phyloP scores from a whole-genome alignment of 1,139 yeast genomes.

The Lodderomyces orthopsilosis region DNA sequence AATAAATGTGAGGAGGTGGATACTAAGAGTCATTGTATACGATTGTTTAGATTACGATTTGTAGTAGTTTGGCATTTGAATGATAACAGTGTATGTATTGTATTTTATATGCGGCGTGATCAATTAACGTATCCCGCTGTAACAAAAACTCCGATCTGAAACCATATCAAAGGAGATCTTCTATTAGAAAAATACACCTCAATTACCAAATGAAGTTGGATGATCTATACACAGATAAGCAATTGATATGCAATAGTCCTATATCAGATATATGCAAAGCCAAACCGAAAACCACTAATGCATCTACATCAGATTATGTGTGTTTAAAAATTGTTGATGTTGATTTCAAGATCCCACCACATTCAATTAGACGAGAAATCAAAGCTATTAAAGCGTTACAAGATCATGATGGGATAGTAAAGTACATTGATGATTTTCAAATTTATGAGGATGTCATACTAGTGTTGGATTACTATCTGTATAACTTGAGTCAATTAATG shows the following conservation, averaged over 20 bases:
- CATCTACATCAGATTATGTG: slow-evolving; percentile 15
- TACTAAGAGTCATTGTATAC: background rate
- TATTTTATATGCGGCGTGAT: background rate
- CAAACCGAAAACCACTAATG: slow-evolving; percentile 11
- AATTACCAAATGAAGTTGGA: slow-evolving; percentile 9
- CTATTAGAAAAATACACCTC: background rate
- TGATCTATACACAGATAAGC: slow-evolving; percentile 18
- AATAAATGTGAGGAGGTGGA: background rate
- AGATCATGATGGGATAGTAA: slow-evolving; percentile 17
- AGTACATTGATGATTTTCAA: slow-evolving; percentile 22
- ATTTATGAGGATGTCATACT: slow-evolving; percentile 34
- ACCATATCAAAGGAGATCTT: background rate
- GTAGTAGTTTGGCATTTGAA: background rate
- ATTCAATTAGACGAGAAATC: slow-evolving; percentile 35
- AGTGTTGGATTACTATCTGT: slow-evolving; percentile 32
- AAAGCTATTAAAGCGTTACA: slow-evolving; percentile 21
- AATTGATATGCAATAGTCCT: slow-evolving; percentile 33
- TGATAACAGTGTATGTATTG: background rate
- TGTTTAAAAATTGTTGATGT: slow-evolving; percentile 41
- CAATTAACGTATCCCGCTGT: background rate
- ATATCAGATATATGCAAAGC: slow-evolving; percentile 35
- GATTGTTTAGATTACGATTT: background rate
- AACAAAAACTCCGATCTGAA: background rate
- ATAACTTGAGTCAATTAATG: slow-evolving; percentile 27
- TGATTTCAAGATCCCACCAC: slow-evolving; percentile 39